A percentile compares a stretch with the other conserved stretches of the same genome.
phyloP scores from a whole-genome alignment of 2,329 filamentous ascomycete genomes.

The Aspergillus sp. region DNA sequence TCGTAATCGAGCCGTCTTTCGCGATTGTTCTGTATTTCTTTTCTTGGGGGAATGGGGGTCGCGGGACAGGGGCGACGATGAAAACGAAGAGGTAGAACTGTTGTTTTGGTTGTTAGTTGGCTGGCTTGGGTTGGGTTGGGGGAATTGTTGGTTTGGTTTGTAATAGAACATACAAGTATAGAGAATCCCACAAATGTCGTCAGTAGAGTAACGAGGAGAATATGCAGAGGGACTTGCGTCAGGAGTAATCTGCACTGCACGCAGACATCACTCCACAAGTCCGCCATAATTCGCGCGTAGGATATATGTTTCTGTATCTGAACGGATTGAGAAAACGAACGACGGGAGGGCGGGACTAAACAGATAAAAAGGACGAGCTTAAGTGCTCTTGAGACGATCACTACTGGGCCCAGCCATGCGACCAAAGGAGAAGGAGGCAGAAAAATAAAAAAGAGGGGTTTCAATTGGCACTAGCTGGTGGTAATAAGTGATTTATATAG shows the following conservation, averaged over 20 bases:
- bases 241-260: constrained; percentile 27
- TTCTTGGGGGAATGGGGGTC: constrained; percentile 68
- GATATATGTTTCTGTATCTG: constrained; percentile 6
- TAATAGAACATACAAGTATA: constrained; percentile 26
- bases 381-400: constrained; percentile 15
- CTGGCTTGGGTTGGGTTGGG: neutral
- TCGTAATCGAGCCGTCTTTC: constrained; percentile 55
- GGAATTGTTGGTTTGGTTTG: constrained; percentile 1
- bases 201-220: constrained; percentile 23
- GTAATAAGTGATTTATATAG: too few relatives aligned
- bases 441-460: neutral
- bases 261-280: constrained; percentile 24
- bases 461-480: neutral
- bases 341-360: neutral
- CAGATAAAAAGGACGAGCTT: constrained; percentile 8
- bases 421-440: neutral
- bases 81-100: constrained; percentile 66
- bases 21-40: constrained; percentile 78
- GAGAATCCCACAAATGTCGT: constrained; percentile 26
- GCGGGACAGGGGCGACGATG: constrained; percentile 75
- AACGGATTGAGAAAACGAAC: constrained; percentile 4
- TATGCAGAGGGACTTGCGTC: constrained; percentile 20
- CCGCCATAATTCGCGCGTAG: constrained; percentile 17
- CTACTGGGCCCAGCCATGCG: constrained; percentile 19
- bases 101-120: neutral